Percentiles rank a stretch among this genome's conserved stretches.
Evolutionary conservation across 2,329 filamentous ascomycete species (phyloP).

Genomic region (Phyllosticta capitalensis): DNA sequence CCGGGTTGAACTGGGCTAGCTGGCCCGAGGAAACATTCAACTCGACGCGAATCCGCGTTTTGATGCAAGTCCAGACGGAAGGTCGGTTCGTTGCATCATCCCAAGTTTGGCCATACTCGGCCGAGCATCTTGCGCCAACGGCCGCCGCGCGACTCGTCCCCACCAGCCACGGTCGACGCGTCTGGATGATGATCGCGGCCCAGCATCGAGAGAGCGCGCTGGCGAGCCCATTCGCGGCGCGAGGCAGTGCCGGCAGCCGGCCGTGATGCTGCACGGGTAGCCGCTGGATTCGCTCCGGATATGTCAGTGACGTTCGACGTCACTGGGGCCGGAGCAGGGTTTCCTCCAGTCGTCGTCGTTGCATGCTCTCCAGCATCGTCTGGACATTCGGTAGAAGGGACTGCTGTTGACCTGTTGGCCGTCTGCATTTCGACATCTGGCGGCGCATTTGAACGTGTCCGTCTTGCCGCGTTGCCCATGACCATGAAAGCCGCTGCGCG

Average conservation of each 20-base stretch:
- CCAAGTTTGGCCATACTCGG: slow-evolving; percentile 27
- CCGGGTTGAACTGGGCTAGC: no score
- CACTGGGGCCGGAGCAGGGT: slow-evolving; percentile 6
- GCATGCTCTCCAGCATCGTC: not conserved
- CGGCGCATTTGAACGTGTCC: not conserved
- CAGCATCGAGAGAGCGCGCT: slow-evolving; percentile 35
- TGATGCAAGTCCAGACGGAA: not conserved
- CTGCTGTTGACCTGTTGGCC: not conserved
- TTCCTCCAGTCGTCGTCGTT: slow-evolving; percentile 4
- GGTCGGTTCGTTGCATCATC: not conserved
- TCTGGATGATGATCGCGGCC: slow-evolving; percentile 21
- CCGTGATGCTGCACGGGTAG: not conserved
- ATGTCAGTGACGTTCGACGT: slow-evolving; percentile 10
- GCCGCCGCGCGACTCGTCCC: slow-evolving; percentile 17
- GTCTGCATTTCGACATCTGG: slow-evolving; percentile 10
- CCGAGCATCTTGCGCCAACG: slow-evolving; percentile 22
- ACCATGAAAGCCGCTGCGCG: not conserved
- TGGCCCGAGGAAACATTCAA: not conserved
- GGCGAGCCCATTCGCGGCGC: slow-evolving; percentile 36
- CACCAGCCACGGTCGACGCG: slow-evolving; percentile 14
- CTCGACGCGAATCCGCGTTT: not conserved
- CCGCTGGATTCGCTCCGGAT: slow-evolving; percentile 12
- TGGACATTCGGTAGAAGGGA: slow-evolving; percentile 1
- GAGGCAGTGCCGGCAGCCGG: slow-evolving; percentile 13
- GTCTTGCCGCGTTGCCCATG: slow-evolving; percentile 5